Conservation (phyloP, 1,284 basidiomycete species). For the Cronartium quercuum region DNA sequence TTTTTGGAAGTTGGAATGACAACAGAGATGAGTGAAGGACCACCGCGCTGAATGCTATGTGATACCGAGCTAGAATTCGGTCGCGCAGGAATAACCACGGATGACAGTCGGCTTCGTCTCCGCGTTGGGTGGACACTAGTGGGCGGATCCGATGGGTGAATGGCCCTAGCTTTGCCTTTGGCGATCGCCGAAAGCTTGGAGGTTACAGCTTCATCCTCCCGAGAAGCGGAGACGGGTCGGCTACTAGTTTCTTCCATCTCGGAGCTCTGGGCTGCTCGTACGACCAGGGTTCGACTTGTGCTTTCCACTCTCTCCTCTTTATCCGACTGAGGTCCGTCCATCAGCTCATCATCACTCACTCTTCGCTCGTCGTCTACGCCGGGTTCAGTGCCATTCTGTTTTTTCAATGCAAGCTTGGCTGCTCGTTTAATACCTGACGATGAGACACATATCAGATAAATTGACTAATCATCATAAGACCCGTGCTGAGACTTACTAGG, state of each 20-base stretch:
- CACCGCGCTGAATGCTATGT: neutral
- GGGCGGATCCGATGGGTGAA: neutral
- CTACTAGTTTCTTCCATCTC: neutral
- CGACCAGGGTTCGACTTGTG: neutral
- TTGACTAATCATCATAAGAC: neutral
- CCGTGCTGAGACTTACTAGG: slow-evolving; percentile 11
- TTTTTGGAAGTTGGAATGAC: slow-evolving; percentile 2
- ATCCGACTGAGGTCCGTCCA: neutral
- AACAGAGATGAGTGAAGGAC: slow-evolving; percentile 18
- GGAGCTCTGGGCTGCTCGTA: neutral
- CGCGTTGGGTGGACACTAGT: too few species aligned
- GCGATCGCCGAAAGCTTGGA: neutral
- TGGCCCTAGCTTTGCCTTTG: neutral
- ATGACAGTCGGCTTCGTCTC: neutral
- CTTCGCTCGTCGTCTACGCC: neutral
- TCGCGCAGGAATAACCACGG: neutral
- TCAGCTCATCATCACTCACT: neutral
- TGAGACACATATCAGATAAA: neutral
- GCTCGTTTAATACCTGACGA: slow-evolving; percentile 33
- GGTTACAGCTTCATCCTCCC: neutral
- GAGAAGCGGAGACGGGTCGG: neutral
- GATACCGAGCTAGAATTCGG: neutral
- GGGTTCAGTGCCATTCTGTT: slow-evolving; percentile 1
- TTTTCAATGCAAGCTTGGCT: slow-evolving; percentile 30
- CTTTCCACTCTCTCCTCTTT: neutral